These are phyloP conservation scores for Rubus parviflorus DNA, from an alignment of 306 rosid species.

Conservation along the genomic window DNA sequence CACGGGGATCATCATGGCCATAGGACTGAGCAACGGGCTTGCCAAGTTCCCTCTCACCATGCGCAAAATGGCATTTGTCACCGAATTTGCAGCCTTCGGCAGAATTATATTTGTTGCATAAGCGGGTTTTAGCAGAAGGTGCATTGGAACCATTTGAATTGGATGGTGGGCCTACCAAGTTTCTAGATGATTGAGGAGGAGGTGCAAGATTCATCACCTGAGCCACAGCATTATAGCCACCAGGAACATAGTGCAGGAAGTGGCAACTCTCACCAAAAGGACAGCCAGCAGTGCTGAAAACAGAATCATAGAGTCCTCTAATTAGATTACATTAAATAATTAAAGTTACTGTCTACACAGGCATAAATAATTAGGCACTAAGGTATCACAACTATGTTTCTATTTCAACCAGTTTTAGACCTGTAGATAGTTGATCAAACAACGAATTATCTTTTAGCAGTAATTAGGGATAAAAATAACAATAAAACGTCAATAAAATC, in stretches of 20 bases:
- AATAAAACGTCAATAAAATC: not conserved
- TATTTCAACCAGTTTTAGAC: not conserved
- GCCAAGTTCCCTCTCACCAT: constrained; percentile 96
- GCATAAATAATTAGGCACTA: not conserved
- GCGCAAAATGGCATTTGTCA: constrained; percentile 93
- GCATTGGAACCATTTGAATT: constrained; percentile 59
- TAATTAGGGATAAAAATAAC: not conserved
- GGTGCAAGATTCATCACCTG: constrained; percentile 88
- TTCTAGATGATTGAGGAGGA: constrained; percentile 62
- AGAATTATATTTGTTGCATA: constrained; percentile 70
- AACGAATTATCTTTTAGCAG: not conserved
- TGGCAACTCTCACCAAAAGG: constrained; percentile 98
- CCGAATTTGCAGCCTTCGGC: constrained; percentile 99
- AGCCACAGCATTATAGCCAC: constrained; percentile 90
- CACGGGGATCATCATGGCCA: constrained; percentile 57
- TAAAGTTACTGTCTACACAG: not conserved
- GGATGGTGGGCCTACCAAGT: constrained; percentile 44
- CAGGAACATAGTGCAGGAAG: constrained; percentile 88
- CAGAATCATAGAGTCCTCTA: constrained; percentile 18
- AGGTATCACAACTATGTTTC: not conserved
- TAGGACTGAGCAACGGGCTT: constrained; percentile 48
- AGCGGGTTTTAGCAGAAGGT: constrained; percentile 60
- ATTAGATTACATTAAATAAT: constrained; percentile 33
- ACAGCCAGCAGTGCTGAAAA: constrained; percentile 89
- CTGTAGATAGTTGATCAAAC: not conserved